A percentile compares a stretch with the other conserved stretches of the same genome.
Conservation (phyloP, 1,284 basidiomycete species). For the Ustilago sp. region DNA sequence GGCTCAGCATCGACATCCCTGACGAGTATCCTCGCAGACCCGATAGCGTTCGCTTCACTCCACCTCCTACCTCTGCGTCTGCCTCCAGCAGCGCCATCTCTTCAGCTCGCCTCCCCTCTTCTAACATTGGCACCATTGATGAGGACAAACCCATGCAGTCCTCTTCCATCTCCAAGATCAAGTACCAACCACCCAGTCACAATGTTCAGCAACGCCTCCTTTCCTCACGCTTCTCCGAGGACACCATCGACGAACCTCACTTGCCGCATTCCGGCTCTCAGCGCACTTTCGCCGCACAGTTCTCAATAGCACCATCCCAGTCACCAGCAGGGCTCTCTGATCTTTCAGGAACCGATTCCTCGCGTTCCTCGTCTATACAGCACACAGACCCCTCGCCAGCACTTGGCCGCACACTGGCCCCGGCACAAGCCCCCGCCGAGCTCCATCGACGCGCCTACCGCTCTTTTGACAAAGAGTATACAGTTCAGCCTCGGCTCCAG, state of each 20-base stretch:
- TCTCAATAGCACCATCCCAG: slow-evolving; percentile 18
- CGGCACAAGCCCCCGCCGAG: slow-evolving; percentile 16
- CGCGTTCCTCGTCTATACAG: slow-evolving; percentile 27
- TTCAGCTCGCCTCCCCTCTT: slow-evolving; percentile 29
- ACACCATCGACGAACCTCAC: slow-evolving; percentile 39
- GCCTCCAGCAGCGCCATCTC: slow-evolving; percentile 26
- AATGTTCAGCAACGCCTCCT: slow-evolving; percentile 18
- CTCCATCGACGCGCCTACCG: slow-evolving; percentile 52
- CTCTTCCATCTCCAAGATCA: slow-evolving; percentile 24
- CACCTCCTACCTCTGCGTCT: slow-evolving; percentile 26
- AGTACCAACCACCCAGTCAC: slow-evolving; percentile 25
- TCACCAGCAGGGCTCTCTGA: slow-evolving; percentile 20
- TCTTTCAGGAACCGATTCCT: slow-evolving; percentile 4
- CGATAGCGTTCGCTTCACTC: slow-evolving; percentile 33
- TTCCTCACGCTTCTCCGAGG: slow-evolving; percentile 42
- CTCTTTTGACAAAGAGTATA: slow-evolving; percentile 50
- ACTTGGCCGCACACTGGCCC: background rate
- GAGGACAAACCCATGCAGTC: slow-evolving; percentile 23
- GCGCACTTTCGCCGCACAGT: slow-evolving; percentile 25
- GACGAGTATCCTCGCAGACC: slow-evolving; percentile 42
- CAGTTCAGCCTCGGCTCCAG: slow-evolving; percentile 14
- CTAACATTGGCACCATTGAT: slow-evolving; percentile 45
- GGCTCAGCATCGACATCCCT: slow-evolving; percentile 44
- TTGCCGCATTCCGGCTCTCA: slow-evolving; percentile 28
- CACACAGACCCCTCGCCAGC: slow-evolving; percentile 3